A percentile compares a stretch with the other conserved stretches of the same genome.
Conservation (phyloP, 2,329 filamentous ascomycete species). For the Cladosporium sp. region DNA sequence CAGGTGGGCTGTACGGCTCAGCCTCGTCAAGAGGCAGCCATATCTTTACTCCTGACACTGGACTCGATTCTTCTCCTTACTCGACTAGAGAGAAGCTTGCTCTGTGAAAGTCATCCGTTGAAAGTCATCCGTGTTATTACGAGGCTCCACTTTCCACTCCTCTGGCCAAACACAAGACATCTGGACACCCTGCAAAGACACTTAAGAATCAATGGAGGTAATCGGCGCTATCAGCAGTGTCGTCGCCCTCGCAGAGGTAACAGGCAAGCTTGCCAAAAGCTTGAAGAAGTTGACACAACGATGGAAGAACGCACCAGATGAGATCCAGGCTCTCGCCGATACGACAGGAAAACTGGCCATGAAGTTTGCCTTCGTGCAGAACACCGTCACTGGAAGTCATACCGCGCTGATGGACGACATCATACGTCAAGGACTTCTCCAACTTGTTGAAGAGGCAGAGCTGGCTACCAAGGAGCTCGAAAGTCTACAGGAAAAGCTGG, state of each 20-base stretch:
- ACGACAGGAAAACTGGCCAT: not conserved
- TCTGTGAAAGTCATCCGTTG: too few relatives aligned
- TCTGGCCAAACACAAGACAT: too few relatives aligned
- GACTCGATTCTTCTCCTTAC: too few relatives aligned
- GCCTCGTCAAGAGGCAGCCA: too few relatives aligned
- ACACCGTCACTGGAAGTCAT: not conserved
- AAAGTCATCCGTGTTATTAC: too few relatives aligned
- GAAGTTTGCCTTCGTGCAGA: not conserved
- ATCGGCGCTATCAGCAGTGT: conserved; percentile 2
- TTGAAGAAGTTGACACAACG: not conserved
- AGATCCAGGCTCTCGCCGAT: not conserved
- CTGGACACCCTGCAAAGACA: too few relatives aligned
- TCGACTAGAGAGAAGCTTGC: too few relatives aligned
- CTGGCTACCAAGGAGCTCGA: not conserved
- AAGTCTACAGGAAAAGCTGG: not conserved
- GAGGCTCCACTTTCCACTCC: too few relatives aligned
- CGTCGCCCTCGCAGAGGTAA: not conserved
- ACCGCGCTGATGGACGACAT: not conserved
- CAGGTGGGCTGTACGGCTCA: too few relatives aligned
- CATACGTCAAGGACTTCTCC: not conserved
- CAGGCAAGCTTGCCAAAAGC: not conserved
- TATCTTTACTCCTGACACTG: too few relatives aligned
- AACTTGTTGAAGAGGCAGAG: not conserved
- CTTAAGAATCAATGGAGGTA: not conserved
- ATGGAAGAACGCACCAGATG: not conserved